These are phyloP conservation scores for Malus sieversii DNA, from an alignment of 306 rosid genomes.

Conservation along the genomic window DNA sequence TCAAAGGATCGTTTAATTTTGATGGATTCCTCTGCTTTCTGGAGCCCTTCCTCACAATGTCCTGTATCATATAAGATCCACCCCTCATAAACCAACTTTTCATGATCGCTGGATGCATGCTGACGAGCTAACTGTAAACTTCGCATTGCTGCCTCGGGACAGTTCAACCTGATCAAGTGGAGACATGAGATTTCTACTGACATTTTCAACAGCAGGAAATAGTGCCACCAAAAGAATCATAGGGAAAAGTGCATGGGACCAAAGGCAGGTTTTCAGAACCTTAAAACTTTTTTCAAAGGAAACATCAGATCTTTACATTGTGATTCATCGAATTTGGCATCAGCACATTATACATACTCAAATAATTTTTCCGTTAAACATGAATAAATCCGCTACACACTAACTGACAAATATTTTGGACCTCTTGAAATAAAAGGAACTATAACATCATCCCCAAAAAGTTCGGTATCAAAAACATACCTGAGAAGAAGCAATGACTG, in stretches of 20 bases:
- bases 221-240: neutral
- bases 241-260: constrained; percentile 9
- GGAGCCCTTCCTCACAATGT: constrained; percentile 83
- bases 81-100: constrained; percentile 81
- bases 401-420: neutral
- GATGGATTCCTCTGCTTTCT: constrained; percentile 84
- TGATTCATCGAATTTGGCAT: neutral
- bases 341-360: neutral
- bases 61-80: constrained; percentile 94
- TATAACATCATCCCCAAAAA: neutral
- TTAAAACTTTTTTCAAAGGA: too few relatives aligned
- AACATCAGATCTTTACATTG: too few relatives aligned
- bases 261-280: too few relatives aligned
- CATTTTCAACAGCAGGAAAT: neutral
- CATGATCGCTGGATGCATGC: constrained; percentile 77
- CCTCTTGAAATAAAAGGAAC: neutral
- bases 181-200: constrained; percentile 12
- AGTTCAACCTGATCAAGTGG: constrained; percentile 58
- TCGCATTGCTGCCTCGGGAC: constrained; percentile 88
- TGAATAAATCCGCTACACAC: neutral
- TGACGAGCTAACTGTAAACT: constrained; percentile 88
- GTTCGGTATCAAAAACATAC: constrained; percentile 25
- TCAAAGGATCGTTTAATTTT: constrained; percentile 78
- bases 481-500: constrained; percentile 95
- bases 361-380: neutral